Evolutionary conservation across 192 early-diverging fungal genomes (phyloP).

Genomic region (Coemansia sp.): DNA sequence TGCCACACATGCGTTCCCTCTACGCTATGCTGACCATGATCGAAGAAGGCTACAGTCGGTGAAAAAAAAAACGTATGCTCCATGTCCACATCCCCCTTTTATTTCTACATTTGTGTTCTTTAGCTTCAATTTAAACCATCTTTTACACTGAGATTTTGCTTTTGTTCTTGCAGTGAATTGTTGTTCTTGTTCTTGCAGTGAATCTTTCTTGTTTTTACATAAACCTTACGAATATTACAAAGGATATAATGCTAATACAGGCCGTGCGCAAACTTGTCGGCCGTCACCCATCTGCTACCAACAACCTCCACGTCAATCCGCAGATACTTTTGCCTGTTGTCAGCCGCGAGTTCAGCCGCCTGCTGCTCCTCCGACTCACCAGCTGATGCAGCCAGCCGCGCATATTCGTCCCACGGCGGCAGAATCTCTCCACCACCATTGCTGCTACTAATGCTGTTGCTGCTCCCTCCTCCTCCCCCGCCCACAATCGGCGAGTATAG

Average conservation of each 20-base stretch:
- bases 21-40: constrained; percentile 51
- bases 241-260: constrained; percentile 15
- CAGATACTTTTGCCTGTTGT: constrained; percentile 58
- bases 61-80: neutral
- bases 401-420: constrained; percentile 53
- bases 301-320: constrained; percentile 76
- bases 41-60: constrained; percentile 35
- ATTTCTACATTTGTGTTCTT: neutral
- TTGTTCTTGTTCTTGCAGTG: too few relatives aligned
- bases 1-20: constrained; percentile 48
- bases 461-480: too few relatives aligned
- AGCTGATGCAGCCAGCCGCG: constrained; percentile 11
- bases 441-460: neutral
- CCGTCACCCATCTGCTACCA: constrained; percentile 57
- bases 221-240: too few relatives aligned
- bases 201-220: too few relatives aligned
- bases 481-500: constrained; percentile 48
- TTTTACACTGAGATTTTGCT: neutral
- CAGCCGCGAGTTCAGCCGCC: neutral
- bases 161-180: too few relatives aligned
- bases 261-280: constrained; percentile 52
- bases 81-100: neutral
- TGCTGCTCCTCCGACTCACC: neutral
- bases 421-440: constrained; percentile 12
- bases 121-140: neutral